Evolutionary conservation across 1,139 yeast genomes (phyloP), one percentile per base, ranked within the genome.

Genomic region (Hemisphaericaspora lyxosophila): DNA sequence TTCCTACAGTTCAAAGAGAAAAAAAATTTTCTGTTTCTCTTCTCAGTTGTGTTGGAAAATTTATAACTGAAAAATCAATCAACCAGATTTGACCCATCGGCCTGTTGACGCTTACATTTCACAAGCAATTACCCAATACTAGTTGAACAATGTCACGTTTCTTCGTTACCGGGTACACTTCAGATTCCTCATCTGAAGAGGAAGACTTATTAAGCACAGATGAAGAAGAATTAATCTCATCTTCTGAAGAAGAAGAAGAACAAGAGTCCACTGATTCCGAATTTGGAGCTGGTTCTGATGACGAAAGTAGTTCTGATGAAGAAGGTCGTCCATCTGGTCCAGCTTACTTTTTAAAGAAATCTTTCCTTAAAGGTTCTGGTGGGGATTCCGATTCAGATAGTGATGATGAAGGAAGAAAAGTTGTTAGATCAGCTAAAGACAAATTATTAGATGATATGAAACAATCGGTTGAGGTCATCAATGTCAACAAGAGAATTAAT

Each of bases 391-490:
- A 76, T 46, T 61, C 71, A 33, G 82, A 77, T 42, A 59, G 66
- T 43, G 87, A 81, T 44, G 84, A 78, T 45, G 87, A 81, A 45
- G 82, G 80, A 48, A 84, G 82, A 62, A 85, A 84, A 55, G 88
- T 89, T 34, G 97, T 92, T 52, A 90, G 86, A 67, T 82, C 94
- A 43, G 96, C 97, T 41, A 88, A 85, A 67, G 97, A 90, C 51
- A 94, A 90, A 67, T 74, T 90, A 46, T 61, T 88, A 50, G 97
- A 89, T 59, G 98, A 92, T 62, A 78, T 92, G 69, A 83, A 79
- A 52, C 73, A 73, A 26, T 66, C 79, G 29, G 77, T 84, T 53
- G 85, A 80, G 55, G 72, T 79, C 43, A 78, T 89, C 54, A 92
- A 85, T 54, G 77, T 74, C 48, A 83, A 81, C 44, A 85, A 74